Evolutionary conservation across 257 asterid genomes (phyloP), one percentile per base, ranked within the genome.

Genomic region (Gardenia jasminoides): DNA sequence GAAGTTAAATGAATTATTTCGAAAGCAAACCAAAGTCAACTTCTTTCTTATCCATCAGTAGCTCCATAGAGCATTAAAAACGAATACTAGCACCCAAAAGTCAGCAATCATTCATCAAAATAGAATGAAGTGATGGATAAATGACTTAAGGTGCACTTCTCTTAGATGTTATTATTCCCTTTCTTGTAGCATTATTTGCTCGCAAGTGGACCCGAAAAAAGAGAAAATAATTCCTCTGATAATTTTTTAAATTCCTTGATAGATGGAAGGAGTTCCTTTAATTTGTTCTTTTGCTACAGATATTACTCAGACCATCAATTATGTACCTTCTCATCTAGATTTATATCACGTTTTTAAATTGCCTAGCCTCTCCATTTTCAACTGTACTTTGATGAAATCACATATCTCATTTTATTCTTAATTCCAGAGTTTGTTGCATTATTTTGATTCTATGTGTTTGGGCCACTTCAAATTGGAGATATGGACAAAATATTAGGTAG

Each of bases 311-410:
- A 74, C 76, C 80, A 80, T 76, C 93, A 91, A 91, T 89, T 70
- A 90, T 91, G 87, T 83, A 89, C 93, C 97, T 84, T 92, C 97
- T 90, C 97, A 89, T 80, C 88, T 93, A 94, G 91, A 87, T 80
- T 84, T 80, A 69, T 79, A 46, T 39, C 50, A 72, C 36, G 69
- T 77, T 48, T 78, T 50, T 80, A 19, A 76, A 78, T 82, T 76
- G 81, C 75, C 54, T 85, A 75, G 78, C 84, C 85, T 69, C 82
- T 78, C 80, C 77, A 64, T 22, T 82, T 71, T 39, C 17, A 76
- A 76, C 54, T 80, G 78, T 70, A 76, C 83, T 81, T 82, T 82
- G 82, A 83, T 86, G 89, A 85, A 86, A 85, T 88, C 87, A 86
- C 87, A 67, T 67, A 70, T 81, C 71, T 82, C 70, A 77, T 75